Evolutionary conservation across 208 protist genomes (phyloP).

Genomic region (Wallacemonas sp.): DNA sequence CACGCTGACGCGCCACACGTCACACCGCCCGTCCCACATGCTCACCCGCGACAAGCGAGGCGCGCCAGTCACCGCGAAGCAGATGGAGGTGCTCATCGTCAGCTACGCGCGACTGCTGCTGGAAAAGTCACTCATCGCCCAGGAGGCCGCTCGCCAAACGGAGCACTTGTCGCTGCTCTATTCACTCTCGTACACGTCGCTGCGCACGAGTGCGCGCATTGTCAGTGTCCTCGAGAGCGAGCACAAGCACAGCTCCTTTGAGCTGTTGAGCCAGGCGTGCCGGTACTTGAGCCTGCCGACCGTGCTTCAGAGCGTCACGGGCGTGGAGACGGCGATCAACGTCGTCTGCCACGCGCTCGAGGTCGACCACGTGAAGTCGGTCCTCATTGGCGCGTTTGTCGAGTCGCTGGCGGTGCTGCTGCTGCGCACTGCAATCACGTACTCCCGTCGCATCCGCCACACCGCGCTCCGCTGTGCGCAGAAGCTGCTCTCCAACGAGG

Average conservation of each 20-base stretch:
- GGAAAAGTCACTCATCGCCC: slow-evolving; percentile 57
- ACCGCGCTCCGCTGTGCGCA: slow-evolving; percentile 71
- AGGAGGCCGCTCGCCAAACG: slow-evolving; percentile 42
- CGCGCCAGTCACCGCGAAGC: slow-evolving; percentile 41
- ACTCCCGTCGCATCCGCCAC: slow-evolving; percentile 67
- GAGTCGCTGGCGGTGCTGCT: slow-evolving; percentile 60
- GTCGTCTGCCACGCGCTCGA: slow-evolving; percentile 40
- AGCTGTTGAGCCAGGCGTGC: slow-evolving; percentile 53
- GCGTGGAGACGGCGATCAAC: slow-evolving; percentile 54
- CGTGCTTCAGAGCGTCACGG: slow-evolving; percentile 32
- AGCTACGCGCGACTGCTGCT: slow-evolving; percentile 77
- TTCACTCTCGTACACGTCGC: slow-evolving; percentile 68
- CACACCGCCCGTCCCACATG: not conserved
- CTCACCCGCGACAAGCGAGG: slow-evolving; percentile 15
- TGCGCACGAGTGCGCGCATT: slow-evolving; percentile 44
- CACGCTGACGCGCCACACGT: slow-evolving; percentile 28
- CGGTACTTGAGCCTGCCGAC: slow-evolving; percentile 46
- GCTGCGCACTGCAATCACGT: slow-evolving; percentile 65
- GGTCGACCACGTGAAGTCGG: slow-evolving; percentile 32
- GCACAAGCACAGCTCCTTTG: slow-evolving; percentile 36
- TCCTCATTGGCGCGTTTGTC: slow-evolving; percentile 54
- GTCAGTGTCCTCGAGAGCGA: slow-evolving; percentile 43
- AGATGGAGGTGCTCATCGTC: slow-evolving; percentile 77
- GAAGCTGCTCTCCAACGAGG: slow-evolving; percentile 57
- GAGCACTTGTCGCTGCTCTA: slow-evolving; percentile 43